These are phyloP conservation scores for Fusarium secorum DNA, from an alignment of 2,329 filamentous ascomycete species.

Conservation along the genomic window DNA sequence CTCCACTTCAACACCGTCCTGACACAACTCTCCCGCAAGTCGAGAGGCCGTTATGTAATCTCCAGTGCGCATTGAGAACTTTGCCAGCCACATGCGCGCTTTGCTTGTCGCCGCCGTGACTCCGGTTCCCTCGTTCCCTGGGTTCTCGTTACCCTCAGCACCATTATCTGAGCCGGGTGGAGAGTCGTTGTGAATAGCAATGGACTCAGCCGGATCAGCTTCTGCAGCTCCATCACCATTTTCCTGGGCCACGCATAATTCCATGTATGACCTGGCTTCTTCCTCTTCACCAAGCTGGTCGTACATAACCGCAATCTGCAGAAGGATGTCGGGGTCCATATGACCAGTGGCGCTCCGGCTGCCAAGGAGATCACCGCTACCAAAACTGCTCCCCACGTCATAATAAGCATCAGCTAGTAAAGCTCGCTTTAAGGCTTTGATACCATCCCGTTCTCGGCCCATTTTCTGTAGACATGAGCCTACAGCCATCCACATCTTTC, in stretches of 20 bases:
- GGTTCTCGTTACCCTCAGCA: conserved; percentile 46
- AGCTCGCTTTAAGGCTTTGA: conserved; percentile 93
- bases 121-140: conserved; percentile 69
- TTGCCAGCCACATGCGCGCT: conserved; percentile 92
- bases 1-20: conserved; percentile 95
- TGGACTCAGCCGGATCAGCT: conserved; percentile 56
- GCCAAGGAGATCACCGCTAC: conserved; percentile 55
- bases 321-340: conserved; percentile 88
- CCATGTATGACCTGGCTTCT: conserved; percentile 93
- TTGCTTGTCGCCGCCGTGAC: conserved; percentile 92
- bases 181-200: conserved; percentile 65
- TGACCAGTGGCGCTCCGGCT: conserved; percentile 62
- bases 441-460: conserved; percentile 84
- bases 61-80: conserved; percentile 76
- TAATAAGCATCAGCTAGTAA: conserved; percentile 88
- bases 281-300: conserved; percentile 79
- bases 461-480: conserved; percentile 92
- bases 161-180: conserved; percentile 51
- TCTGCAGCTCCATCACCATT: conserved; percentile 67
- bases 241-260: conserved; percentile 91
- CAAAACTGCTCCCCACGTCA: conserved; percentile 67
- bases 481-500: conserved; percentile 99
- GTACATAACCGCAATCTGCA: conserved; percentile 90
- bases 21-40: conserved; percentile 88
- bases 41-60: conserved; percentile 81